Evolutionary conservation across 140 eudicot genomes (phyloP), one percentile per base, ranked within the genome.

Genomic region (Flaveria floridana): DNA sequence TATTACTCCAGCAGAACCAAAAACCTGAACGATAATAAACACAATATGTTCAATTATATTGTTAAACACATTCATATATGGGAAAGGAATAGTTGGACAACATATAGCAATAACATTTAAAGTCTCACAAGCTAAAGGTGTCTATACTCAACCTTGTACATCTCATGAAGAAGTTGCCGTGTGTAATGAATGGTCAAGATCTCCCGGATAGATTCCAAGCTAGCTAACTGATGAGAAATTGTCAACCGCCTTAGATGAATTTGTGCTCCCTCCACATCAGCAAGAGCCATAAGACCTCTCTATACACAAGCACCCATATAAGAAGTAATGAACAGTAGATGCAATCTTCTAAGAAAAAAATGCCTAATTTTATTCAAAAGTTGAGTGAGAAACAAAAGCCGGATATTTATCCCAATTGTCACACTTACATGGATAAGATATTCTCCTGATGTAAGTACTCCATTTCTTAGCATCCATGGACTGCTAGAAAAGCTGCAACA

Each of bases 271-370:
- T 94, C 99, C 44, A 94, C 81, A 75, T 94, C 96, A 76, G 99
- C 99, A 75, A 94, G 89, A 65, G 99, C 96, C 96, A 94, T 85
- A 30, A 94, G 91, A 76, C 99, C 97, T 72, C 99, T 94, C 99
- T 94, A 86, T 72, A 70, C 30, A 64, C 72, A 78, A 57, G 12
- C 48, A 53, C 48, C 58, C 61, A 53, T 52, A 72, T 51, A 15
- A 79, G 67, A 59, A 19, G 71, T 44, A 20, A 28, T 26, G 20
- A 14, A 9, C 57, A 39, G 12, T 42, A 74, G 42, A 52, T 19
- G 12, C 62, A 52, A 37, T 46, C 34, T 9, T 69, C 74, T 34
- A 56, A 18, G 13, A 57, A 44, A 12, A 21, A 6, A 13, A 20
- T 47, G 65, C 7, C 46, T 6, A 47, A 47, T 59, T 48, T 13